These are phyloP conservation scores for Gossypium ekmanianum DNA, from an alignment of 345 rosid genomes.

Conservation along the genomic window DNA sequence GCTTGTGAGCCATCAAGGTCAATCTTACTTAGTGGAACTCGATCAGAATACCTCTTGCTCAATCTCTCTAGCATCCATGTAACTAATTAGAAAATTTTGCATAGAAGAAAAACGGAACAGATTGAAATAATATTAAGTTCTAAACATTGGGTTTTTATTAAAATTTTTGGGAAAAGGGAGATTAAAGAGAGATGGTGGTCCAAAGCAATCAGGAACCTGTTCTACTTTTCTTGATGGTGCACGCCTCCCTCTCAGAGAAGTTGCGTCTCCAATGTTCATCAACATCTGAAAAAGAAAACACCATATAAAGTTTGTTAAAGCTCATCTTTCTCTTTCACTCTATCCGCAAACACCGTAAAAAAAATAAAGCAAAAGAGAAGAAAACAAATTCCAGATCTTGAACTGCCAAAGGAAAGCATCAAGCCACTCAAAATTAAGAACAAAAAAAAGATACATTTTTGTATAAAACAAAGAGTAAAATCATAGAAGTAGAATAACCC, in stretches of 20 bases:
- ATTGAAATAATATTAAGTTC: slow-evolving; percentile 2
- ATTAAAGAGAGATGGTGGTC: too few species aligned
- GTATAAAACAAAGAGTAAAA: too few species aligned
- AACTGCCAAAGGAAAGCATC: too few species aligned
- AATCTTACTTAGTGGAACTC: slow-evolving; percentile 47
- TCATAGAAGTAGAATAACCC: too few species aligned
- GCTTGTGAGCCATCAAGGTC: slow-evolving; percentile 58
- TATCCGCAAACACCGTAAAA: too few species aligned
- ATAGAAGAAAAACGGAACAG: slow-evolving; percentile 16
- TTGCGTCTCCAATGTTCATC: slow-evolving; percentile 71
- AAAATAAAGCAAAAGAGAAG: too few species aligned
- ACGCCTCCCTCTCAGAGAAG: slow-evolving; percentile 71
- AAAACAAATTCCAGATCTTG: too few species aligned
- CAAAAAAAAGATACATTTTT: too few species aligned
- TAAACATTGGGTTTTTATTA: too few species aligned
- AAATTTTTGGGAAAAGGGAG: too few species aligned
- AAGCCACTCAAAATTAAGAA: too few species aligned
- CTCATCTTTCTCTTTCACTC: too few species aligned
- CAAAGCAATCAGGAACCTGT: slow-evolving; percentile 48
- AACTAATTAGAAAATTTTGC: background rate
- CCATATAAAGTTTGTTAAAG: slow-evolving; percentile 8
- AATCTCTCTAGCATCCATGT: slow-evolving; percentile 43
- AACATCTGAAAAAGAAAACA: slow-evolving; percentile 60
- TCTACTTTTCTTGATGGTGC: slow-evolving; percentile 79
- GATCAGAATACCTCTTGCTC: slow-evolving; percentile 48